These are phyloP conservation scores for Candida taoyuanica DNA, from an alignment of 805 yeast species.

Conservation along the genomic window DNA sequence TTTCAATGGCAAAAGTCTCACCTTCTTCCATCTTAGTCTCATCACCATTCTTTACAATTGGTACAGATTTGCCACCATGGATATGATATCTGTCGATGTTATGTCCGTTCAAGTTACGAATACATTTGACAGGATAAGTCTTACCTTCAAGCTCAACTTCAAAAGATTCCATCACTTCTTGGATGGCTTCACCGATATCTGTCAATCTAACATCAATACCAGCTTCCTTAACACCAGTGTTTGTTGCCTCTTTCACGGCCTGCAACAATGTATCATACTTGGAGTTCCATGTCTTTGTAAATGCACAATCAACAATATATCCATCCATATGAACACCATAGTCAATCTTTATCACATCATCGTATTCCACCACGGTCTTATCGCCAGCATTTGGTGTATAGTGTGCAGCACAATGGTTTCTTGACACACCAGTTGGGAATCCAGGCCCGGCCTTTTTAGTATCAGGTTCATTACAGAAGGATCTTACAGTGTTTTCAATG, in stretches of 20 bases:
- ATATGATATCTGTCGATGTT: constrained; percentile 78
- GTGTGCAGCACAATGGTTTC: constrained; percentile 95
- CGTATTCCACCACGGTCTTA: constrained; percentile 69
- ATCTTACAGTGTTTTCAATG: constrained; percentile 80
- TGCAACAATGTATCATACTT: constrained; percentile 73
- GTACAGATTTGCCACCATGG: constrained; percentile 95
- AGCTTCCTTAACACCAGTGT: constrained; percentile 87
- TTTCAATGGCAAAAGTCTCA: constrained; percentile 95
- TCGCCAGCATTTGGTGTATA: constrained; percentile 97
- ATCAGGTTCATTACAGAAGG: constrained; percentile 57
- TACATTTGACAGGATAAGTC: constrained; percentile 77
- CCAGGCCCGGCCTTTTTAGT: constrained; percentile 83
- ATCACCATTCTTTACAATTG: constrained; percentile 91
- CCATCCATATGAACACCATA: constrained; percentile 97
- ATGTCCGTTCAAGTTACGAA: constrained; percentile 93
- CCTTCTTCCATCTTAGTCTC: constrained; percentile 98
- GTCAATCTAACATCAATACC: constrained; percentile 95
- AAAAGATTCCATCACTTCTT: constrained; percentile 95
- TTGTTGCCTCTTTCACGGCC: constrained; percentile 91
- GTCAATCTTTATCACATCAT: constrained; percentile 95
- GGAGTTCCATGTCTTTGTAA: constrained; percentile 82
- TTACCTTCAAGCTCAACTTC: constrained; percentile 90
- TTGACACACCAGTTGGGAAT: constrained; percentile 95
- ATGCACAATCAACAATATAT: constrained; percentile 90
- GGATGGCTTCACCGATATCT: constrained; percentile 93